Percentiles rank a stretch among this genome's conserved stretches.
These are phyloP conservation scores for Hsuehochloa calcarea DNA, from an alignment of 176 grass and related monocot species.

Conservation along the genomic window DNA sequence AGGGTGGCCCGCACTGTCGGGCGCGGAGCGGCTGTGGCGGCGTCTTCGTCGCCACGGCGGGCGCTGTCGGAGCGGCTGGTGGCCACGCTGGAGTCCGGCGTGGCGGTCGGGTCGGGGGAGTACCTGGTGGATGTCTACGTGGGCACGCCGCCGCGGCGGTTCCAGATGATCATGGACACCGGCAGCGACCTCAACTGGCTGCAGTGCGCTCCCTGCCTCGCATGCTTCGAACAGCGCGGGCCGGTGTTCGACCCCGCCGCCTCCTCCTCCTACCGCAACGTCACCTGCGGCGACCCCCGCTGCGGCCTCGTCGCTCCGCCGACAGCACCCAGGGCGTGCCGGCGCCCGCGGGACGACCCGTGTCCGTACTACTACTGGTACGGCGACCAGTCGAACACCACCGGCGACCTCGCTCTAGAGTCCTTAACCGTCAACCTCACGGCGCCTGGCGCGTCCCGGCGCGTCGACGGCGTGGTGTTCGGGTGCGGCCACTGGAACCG, in stretches of 20 bases:
- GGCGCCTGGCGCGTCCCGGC: slow-evolving; percentile 32
- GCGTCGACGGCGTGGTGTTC: slow-evolving; percentile 68
- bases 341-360: slow-evolving; percentile 20
- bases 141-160: slow-evolving; percentile 78
- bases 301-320: slow-evolving; percentile 64
- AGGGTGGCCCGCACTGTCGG: slow-evolving; percentile 6
- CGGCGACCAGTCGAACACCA: slow-evolving; percentile 91
- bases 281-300: slow-evolving; percentile 63
- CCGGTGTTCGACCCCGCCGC: slow-evolving; percentile 64
- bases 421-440: slow-evolving; percentile 94
- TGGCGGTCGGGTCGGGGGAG: slow-evolving; percentile 77
- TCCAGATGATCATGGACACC: slow-evolving; percentile 91
- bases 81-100: slow-evolving; percentile 78
- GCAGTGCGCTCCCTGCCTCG: slow-evolving; percentile 82
- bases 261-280: slow-evolving; percentile 70
- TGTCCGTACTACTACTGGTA: slow-evolving; percentile 99
- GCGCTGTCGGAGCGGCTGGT: slow-evolving; percentile 61
- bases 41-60: slow-evolving; percentile 22
- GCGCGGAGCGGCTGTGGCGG: not conserved
- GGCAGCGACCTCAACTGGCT: slow-evolving; percentile 99
- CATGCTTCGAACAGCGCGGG: slow-evolving; percentile 83
- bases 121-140: slow-evolving; percentile 88
- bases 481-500: slow-evolving; percentile 94
- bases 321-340: slow-evolving; percentile 19
- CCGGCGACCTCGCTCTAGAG: slow-evolving; percentile 83